These are phyloP conservation scores for Pythium chondricola DNA, from an alignment of 352 stramenopile genomes.

Conservation along the genomic window DNA sequence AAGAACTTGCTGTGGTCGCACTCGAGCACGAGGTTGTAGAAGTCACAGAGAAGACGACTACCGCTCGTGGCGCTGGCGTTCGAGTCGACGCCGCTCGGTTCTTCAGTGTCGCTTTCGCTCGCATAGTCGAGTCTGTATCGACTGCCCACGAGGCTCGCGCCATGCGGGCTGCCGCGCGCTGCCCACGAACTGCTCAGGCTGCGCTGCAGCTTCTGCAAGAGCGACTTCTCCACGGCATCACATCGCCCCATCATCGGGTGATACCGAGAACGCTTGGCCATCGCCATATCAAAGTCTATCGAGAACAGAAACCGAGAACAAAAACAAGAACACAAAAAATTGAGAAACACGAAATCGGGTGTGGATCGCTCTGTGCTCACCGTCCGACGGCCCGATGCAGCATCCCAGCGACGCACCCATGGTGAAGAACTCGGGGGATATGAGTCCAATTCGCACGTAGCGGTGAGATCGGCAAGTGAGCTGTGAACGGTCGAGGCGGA, in stretches of 20 bases:
- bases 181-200: conserved; percentile 36
- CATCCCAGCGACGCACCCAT: conserved; percentile 64
- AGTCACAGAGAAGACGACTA: conserved; percentile 68
- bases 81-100: conserved; percentile 2
- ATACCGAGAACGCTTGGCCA: conserved; percentile 18
- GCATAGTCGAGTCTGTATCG: conserved; percentile 13
- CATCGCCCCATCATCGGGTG: conserved; percentile 16
- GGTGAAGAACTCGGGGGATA: conserved; percentile 6
- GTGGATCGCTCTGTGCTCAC: too few relatives aligned
- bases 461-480: too few relatives aligned
- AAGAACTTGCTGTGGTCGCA: conserved; percentile 63
- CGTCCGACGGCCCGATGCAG: conserved; percentile 24
- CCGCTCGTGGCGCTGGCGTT: conserved; percentile 49
- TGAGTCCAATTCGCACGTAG: conserved; percentile 2
- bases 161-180: conserved; percentile 3
- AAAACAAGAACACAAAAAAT: not conserved
- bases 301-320: not conserved
- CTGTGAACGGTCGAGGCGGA: too few relatives aligned
- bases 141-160: conserved; percentile 4
- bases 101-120: conserved; percentile 18
- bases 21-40: conserved; percentile 78
- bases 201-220: conserved; percentile 50
- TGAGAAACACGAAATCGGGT: not conserved
- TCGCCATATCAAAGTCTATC: conserved; percentile 13
- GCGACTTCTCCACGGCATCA: conserved; percentile 24